Base-by-base conservation (phyloP, 176 grass and related monocot genomes). In the Typha latifolia region DNA sequence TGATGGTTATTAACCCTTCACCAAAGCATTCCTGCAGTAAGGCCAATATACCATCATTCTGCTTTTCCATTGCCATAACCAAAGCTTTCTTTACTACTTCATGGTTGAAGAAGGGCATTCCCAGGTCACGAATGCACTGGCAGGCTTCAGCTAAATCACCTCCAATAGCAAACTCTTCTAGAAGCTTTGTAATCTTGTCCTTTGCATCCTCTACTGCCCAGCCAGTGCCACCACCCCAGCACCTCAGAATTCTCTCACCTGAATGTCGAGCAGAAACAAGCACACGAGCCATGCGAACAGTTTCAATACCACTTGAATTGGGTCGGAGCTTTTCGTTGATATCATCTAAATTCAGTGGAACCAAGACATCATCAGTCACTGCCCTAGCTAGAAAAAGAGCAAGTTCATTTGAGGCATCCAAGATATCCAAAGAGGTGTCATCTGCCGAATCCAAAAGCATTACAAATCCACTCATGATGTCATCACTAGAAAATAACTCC, bases 81-180 rank as follows among this genome's bases (percentile, higher is more conserved):
- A 95, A 76, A 2, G 90, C 80, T 72, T 82, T 90, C 69, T 95
- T 95, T 53, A 95, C 90, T 62, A 95, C 90, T 71, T 95, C 90
- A 56, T 95, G 90, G 79, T 95, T 89, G 81, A 95, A 95, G 67
- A 95, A 95, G 37, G 90, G 90, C 86, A 82, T 90, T 21, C 79
- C 86, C 3, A 95, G 75, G 19, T 95, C 86, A 19, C 86, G 85
- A 61, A 95, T 89, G 80, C 90, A 95, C 29, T 68, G 81, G 72
- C 90, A 95, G 32, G 90, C 90, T 61, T 95, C 86, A 24, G 65
- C 62, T 52, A 86, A 81, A 49, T 95, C 83, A 0, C 90, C 86
- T 2, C 86, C 90, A 15, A 71, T 80, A 69, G 47, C 79, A 78
- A 90, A 95, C 32, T 95, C 90, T 63, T 95, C 90, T 11, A 95